Evolutionary conservation across 2,329 filamentous ascomycete species (phyloP).

Genomic region (Verruconis gallopava): DNA sequence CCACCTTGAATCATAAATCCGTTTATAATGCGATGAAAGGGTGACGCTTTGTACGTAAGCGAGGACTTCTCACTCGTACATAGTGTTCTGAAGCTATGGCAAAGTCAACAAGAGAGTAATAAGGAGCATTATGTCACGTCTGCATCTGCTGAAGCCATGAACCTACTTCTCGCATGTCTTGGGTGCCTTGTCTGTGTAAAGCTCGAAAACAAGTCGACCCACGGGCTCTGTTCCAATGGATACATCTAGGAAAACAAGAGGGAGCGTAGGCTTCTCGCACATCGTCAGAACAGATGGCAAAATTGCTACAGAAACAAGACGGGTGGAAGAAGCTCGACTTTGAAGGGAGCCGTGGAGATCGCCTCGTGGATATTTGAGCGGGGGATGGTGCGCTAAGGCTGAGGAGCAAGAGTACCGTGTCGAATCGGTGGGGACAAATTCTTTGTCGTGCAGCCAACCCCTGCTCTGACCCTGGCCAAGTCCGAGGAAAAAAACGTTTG

Average conservation of each 20-base stretch:
- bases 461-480: no score
- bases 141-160: not conserved
- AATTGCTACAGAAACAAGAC: not conserved
- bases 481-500: conserved; percentile 1
- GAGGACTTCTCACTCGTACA: conserved; percentile 27
- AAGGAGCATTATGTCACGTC: not conserved
- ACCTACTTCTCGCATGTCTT: conserved; percentile 34
- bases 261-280: conserved; percentile 13
- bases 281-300: no score
- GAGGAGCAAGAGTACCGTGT: no score
- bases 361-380: not conserved
- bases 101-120: no score
- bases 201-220: conserved; percentile 31
- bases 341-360: not conserved
- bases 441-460: not conserved
- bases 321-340: not conserved
- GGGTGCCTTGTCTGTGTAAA: conserved; percentile 33
- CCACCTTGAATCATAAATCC: conserved; percentile 34
- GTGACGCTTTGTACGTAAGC: conserved; percentile 25
- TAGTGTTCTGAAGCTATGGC: conserved; percentile 33
- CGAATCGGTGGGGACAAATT: not conserved
- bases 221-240: conserved; percentile 27
- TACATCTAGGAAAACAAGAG: conserved; percentile 31
- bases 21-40: conserved; percentile 30
- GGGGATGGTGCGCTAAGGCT: not conserved